Evolutionary conservation across 176 grass and related monocot genomes (phyloP), one percentile per base, ranked within the genome.

Genomic region (Olyra latifolia): DNA sequence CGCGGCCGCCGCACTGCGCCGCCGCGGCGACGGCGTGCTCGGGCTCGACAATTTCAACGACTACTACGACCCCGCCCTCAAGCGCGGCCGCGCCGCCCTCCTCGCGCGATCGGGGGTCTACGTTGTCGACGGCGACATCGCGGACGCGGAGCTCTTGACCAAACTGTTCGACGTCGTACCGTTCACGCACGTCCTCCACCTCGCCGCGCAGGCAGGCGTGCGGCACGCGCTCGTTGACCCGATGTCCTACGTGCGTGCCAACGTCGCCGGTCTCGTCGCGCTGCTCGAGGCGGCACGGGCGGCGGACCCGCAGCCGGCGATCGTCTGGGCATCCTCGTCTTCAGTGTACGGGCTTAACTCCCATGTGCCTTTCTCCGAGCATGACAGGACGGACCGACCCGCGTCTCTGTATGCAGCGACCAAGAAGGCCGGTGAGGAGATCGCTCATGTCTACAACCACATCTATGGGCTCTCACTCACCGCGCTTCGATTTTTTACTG

Each of bases 191-290:
- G 86, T 98, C 65, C 92, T 94, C 48, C 95, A 98, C 83, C 83
- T 98, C 41, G 95, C 95, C 14, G 95, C 95, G 32, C 95, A 98
- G 75, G 95, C 95, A 0, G 95, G 95, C 59, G 95, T 98, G 61
- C 90, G 92, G 54, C 90, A 91, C 66, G 93, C 93, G 35, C 87
- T 95, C 64, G 81, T 86, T 28, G 87, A 95, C 74, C 93, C 93
- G 6, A 84, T 88, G 79, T 95, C 93, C 10, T 92, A 95, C 53
- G 93, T 95, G 57, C 87, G 84, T 62, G 82, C 93, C 32, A 95
- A 95, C 71, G 87, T 95, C 12, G 89, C 87, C 8, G 93, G 93
- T 0, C 84, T 95, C 67, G 93, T 95, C 11, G 65, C 87, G 11
- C 85, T 95, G 57, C 84, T 95, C 71, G 93, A 95, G 82, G 89